Evolutionary conservation across 768 basidiomycete genomes (phyloP).

Genomic region (Tylopilus intermedius): DNA sequence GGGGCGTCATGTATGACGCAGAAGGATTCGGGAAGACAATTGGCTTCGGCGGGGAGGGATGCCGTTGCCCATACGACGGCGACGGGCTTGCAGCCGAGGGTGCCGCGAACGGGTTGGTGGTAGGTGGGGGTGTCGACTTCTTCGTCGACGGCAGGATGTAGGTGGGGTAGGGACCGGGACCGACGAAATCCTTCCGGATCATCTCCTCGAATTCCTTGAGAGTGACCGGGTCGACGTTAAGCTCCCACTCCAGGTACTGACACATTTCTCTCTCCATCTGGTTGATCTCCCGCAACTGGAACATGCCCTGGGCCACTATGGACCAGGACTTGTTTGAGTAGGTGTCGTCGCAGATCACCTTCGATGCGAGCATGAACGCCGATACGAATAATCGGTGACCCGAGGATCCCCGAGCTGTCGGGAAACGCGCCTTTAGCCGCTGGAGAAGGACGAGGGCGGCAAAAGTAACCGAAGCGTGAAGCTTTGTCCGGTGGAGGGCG

Average conservation of each 20-base stretch:
- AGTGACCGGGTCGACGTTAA: conserved; percentile 65
- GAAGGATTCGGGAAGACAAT: conserved; percentile 2
- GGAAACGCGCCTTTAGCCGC: conserved; percentile 66
- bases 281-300: conserved; percentile 69
- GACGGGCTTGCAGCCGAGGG: conserved; percentile 27
- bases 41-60: conserved; percentile 32
- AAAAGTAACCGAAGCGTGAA: conserved; percentile 48
- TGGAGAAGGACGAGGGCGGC: conserved; percentile 46
- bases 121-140: conserved; percentile 44
- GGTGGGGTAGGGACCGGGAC: conserved; percentile 54
- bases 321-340: conserved; percentile 93
- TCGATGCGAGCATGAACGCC: conserved; percentile 68
- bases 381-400: conserved; percentile 70
- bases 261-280: conserved; percentile 82
- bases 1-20: conserved; percentile 25
- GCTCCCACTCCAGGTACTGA: conserved; percentile 88
- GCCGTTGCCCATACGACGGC: conserved; percentile 27
- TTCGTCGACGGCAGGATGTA: conserved; percentile 60
- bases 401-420: conserved; percentile 69
- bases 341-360: conserved; percentile 90
- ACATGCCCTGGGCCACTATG: conserved; percentile 86
- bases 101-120: conserved; percentile 31
- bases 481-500: conserved; percentile 60
- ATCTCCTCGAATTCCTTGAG: conserved; percentile 57
- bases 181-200: conserved; percentile 57